Percentiles rank a stretch among this genome's conserved stretches.
Evolutionary conservation across 371 early-diverging fungal species (phyloP).

Genomic region (Haplosporangium sp.): DNA sequence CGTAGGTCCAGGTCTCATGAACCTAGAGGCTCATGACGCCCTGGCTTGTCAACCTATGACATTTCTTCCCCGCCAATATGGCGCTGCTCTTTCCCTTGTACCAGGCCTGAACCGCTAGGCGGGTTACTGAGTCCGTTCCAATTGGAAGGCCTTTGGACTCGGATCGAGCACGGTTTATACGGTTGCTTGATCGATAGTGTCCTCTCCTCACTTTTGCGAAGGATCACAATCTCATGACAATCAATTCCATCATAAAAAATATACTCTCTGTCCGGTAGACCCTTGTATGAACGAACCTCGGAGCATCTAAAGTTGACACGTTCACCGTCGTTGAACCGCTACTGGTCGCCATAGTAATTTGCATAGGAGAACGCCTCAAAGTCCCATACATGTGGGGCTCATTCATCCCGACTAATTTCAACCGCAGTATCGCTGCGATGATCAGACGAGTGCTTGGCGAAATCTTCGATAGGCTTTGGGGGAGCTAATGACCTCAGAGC

Average conservation of each 20-base stretch:
- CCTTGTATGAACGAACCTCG: constrained; percentile 10
- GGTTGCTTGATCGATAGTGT: constrained; percentile 4
- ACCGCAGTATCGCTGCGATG: neutral
- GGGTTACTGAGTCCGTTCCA: neutral
- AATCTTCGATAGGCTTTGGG: neutral
- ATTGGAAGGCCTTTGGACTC: constrained; percentile 7
- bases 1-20: too few species aligned
- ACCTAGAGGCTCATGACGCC: too few species aligned
- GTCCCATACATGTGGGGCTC: constrained; percentile 12
- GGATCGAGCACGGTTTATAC: constrained; percentile 18
- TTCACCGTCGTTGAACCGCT: constrained; percentile 21
- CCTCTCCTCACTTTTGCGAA: constrained; percentile 4
- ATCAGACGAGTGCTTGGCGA: too few species aligned
- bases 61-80: too few species aligned
- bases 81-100: too few species aligned
- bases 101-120: neutral
- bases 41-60: too few species aligned
- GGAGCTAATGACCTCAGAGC: neutral
- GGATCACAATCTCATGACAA: constrained; percentile 4
- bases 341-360: constrained; percentile 17
- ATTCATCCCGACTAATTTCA: neutral
- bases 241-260: constrained; percentile 17
- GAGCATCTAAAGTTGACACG: constrained; percentile 13
- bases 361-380: constrained; percentile 19
- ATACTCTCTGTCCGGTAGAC: constrained; percentile 11